Evolutionary conservation across 139 green algal genomes (phyloP).

Genomic region (Closterium sp.): DNA sequence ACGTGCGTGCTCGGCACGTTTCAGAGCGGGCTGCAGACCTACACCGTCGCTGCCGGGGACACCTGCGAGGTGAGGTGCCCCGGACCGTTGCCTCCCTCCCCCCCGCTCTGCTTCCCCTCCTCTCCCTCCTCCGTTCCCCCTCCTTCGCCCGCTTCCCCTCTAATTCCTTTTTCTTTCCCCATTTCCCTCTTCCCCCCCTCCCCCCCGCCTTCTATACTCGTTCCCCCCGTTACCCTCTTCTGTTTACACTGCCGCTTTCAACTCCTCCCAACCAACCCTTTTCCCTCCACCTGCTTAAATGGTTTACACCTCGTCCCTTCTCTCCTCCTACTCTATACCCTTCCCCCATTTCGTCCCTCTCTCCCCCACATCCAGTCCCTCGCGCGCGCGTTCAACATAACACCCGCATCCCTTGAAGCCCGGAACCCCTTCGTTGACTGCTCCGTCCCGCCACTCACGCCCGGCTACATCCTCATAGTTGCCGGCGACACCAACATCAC

Average conservation of each 20-base stretch:
- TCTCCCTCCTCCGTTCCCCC: neutral
- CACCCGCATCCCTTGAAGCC: neutral
- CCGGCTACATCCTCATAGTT: neutral
- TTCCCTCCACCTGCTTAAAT: neutral
- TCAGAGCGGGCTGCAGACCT: neutral
- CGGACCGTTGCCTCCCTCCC: too few species aligned
- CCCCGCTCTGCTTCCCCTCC: neutral
- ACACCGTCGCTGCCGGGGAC: slow-evolving; percentile 9
- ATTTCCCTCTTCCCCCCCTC: neutral
- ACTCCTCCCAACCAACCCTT: neutral
- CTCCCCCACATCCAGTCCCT: neutral
- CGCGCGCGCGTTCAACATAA: neutral
- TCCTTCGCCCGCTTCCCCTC: neutral
- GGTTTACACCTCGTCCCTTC: neutral
- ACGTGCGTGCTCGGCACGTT: slow-evolving; percentile 21
- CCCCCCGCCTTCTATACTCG: neutral
- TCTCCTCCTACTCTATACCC: neutral
- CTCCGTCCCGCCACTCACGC: neutral
- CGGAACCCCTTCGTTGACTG: neutral
- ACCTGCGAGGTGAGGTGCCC: slow-evolving; percentile 12
- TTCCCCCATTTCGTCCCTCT: neutral
- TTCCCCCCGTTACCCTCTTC: too few species aligned
- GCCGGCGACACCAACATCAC: neutral
- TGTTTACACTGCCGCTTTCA: too few species aligned
- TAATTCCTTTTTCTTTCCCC: too few species aligned